Evolutionary conservation across 192 early-diverging fungal genomes (phyloP).

Genomic region (Bifiguratus adelaidae): DNA sequence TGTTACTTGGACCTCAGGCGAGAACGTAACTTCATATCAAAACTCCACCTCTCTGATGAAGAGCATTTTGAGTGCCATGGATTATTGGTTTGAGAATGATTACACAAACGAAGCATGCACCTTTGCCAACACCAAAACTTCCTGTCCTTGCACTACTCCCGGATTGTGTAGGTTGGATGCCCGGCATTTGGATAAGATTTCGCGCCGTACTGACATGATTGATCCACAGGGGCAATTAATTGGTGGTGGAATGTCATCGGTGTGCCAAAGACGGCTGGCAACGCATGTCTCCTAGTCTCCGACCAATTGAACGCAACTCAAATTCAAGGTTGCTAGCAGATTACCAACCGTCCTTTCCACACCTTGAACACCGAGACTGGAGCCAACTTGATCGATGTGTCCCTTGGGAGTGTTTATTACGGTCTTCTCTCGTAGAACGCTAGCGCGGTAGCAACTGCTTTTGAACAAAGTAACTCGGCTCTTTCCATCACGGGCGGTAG

Average conservation of each 20-base stretch:
- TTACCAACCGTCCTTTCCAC: background rate
- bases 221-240: background rate
- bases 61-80: background rate
- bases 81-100: too few species aligned
- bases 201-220: too few species aligned
- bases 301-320: background rate
- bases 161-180: too few species aligned
- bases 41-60: background rate
- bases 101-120: too few species aligned
- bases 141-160: too few species aligned
- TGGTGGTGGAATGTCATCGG: conserved; percentile 6
- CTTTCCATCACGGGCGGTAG: background rate
- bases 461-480: background rate
- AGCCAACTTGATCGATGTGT: too few species aligned
- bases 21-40: background rate
- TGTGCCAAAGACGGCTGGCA: conserved; percentile 2
- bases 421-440: background rate
- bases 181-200: too few species aligned
- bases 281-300: background rate
- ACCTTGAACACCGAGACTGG: background rate
- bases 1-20: background rate
- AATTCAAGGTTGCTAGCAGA: background rate
- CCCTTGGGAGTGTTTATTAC: conserved; percentile 2
- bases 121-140: too few species aligned
- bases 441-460: background rate